phyloP scores from a whole-genome alignment of 345 rosid species.

The Melastoma malabathricum region DNA sequence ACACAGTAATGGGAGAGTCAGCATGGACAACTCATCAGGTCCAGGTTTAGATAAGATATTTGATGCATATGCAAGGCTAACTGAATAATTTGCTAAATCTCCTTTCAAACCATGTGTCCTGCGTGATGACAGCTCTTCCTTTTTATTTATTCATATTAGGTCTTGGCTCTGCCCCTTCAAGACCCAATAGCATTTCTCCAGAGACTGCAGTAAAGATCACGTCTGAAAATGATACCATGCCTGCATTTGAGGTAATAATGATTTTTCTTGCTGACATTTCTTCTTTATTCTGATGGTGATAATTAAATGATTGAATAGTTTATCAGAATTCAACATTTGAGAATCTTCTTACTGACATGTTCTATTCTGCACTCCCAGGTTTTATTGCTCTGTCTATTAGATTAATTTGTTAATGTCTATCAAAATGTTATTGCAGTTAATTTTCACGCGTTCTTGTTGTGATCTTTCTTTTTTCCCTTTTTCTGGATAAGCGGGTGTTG shows the following conservation, averaged over 20 bases:
- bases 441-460: not conserved
- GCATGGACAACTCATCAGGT: slow-evolving; percentile 39
- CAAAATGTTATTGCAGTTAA: too few relatives aligned
- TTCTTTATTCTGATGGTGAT: not conserved
- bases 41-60: slow-evolving; percentile 1
- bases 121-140: not conserved
- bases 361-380: too few relatives aligned
- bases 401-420: too few relatives aligned
- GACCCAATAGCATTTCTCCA: slow-evolving; percentile 29
- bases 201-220: slow-evolving; percentile 41
- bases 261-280: not conserved
- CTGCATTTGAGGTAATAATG: slow-evolving; percentile 38
- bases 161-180: slow-evolving; percentile 33
- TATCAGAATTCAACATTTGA: too few relatives aligned
- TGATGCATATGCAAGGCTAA: too few relatives aligned
- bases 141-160: slow-evolving; percentile 29
- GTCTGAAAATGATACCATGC: slow-evolving; percentile 35
- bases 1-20: slow-evolving; percentile 42
- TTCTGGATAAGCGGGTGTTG: too few relatives aligned
- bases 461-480: not conserved
- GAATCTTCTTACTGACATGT: too few relatives aligned
- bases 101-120: too few relatives aligned
- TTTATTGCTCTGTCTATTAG: too few relatives aligned
- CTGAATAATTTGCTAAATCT: too few relatives aligned
- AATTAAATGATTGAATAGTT: too few relatives aligned